Percentiles rank a stretch among this genome's conserved stretches.
phyloP scores from a whole-genome alignment of 2,329 filamentous ascomycete genomes.

The Tothia fuscella region DNA sequence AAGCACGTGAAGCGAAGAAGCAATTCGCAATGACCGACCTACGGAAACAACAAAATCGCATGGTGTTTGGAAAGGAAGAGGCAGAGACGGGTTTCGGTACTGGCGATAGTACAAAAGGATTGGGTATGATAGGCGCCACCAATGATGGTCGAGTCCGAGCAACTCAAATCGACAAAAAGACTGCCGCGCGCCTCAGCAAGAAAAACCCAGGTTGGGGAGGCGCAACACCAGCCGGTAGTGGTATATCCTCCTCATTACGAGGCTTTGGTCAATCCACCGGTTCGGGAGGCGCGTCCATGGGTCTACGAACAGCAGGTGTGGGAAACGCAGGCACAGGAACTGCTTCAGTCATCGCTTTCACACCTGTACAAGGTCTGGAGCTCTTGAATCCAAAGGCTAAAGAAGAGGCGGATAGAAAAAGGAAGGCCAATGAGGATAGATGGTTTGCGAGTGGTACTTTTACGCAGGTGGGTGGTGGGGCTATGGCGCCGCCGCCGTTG shows the following conservation, averaged over 20 bases:
- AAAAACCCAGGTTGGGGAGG: slow-evolving; percentile 94
- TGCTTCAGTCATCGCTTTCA: slow-evolving; percentile 81
- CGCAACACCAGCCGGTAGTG: slow-evolving; percentile 41
- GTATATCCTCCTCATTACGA: slow-evolving; percentile 67
- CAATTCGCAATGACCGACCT: slow-evolving; percentile 94
- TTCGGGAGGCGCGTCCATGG: slow-evolving; percentile 50
- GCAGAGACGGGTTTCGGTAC: slow-evolving; percentile 82
- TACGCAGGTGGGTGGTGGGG: slow-evolving; percentile 57
- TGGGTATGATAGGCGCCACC: slow-evolving; percentile 89
- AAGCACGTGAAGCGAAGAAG: slow-evolving; percentile 90
- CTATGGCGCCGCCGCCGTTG: slow-evolving; percentile 6
- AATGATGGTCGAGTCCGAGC: slow-evolving; percentile 83
- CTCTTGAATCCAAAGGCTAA: slow-evolving; percentile 87
- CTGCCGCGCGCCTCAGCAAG: slow-evolving; percentile 81
- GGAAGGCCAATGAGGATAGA: slow-evolving; percentile 85
- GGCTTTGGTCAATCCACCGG: slow-evolving; percentile 52
- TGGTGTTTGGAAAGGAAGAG: slow-evolving; percentile 94
- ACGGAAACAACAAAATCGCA: slow-evolving; percentile 87
- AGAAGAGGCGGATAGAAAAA: slow-evolving; percentile 76
- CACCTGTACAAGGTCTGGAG: slow-evolving; percentile 86
- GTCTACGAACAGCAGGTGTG: slow-evolving; percentile 69
- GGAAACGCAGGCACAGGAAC: slow-evolving; percentile 53
- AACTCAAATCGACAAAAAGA: slow-evolving; percentile 83
- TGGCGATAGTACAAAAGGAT: slow-evolving; percentile 70
- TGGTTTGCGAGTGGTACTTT: slow-evolving; percentile 99